A percentile compares a stretch with the other conserved stretches of the same genome.
Conservation (phyloP, 495 filamentous ascomycete genomes). For the Daldinia concentrica region DNA sequence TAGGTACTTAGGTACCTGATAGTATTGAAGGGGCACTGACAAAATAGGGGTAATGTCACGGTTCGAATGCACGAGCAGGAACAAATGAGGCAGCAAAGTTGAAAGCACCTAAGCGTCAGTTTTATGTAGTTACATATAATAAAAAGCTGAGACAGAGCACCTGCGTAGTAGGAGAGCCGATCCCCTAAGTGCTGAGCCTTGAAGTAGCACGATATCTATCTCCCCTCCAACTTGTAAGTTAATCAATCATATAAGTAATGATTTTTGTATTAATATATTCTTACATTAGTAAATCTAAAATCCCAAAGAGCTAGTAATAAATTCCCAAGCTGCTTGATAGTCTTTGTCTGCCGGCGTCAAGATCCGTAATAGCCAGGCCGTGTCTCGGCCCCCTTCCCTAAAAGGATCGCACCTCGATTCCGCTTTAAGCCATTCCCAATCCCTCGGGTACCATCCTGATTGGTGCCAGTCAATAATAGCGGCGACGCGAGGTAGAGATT, state of each 20-base stretch:
- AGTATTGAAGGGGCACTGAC: too few relatives aligned
- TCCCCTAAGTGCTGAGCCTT: too few relatives aligned
- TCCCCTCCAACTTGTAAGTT: not conserved
- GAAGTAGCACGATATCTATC: too few relatives aligned
- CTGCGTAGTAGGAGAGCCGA: too few relatives aligned
- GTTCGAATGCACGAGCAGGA: too few relatives aligned
- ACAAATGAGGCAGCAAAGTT: too few relatives aligned
- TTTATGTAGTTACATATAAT: too few relatives aligned
- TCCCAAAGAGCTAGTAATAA: not conserved
- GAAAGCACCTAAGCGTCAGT: too few relatives aligned
- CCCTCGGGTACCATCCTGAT: constrained; percentile 57
- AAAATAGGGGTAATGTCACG: too few relatives aligned
- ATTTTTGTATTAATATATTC: not conserved
- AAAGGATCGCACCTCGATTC: constrained; percentile 6
- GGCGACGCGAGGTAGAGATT: constrained; percentile 43
- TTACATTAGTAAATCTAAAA: not conserved
- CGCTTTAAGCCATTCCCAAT: constrained; percentile 60
- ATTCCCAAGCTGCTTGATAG: not conserved
- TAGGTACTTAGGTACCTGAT: too few relatives aligned
- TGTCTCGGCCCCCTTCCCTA: not conserved
- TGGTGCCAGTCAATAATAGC: constrained; percentile 62
- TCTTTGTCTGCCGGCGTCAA: not conserved
- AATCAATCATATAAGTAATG: not conserved
- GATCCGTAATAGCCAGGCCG: not conserved
- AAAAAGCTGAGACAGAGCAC: too few relatives aligned